Base-by-base conservation (phyloP, 2,329 filamentous ascomycete genomes). In the Diaporthe helianthi region DNA sequence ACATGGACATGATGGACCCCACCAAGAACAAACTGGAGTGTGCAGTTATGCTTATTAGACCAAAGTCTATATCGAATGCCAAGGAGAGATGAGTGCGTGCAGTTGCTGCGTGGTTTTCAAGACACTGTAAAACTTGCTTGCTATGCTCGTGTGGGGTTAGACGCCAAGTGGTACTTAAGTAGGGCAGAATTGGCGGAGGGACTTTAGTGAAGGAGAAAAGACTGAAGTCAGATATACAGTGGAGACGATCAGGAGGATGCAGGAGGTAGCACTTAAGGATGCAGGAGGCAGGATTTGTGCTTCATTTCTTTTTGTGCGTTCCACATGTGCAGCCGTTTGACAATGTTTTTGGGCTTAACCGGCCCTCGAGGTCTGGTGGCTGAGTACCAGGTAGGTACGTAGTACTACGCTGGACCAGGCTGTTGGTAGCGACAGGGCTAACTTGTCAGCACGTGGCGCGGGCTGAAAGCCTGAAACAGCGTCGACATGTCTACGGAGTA, bases 391-490 rank as follows among this genome's bases (percentile, higher is more conserved):
- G 33, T 9, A 12, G 55, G n/a, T n/a, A n/a, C n/a, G n/a, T n/a
- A 17, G n/a, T 46, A n/a, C 38, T 17, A 47, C 38, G n/a, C 41
- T 6, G 55, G 41, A 47, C 55, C 55, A 33, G 41, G 55, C 10
- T 17, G 55, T 24, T 47, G 41, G 55, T 47, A 61, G 41, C 41
- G 55, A 33, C 55, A 61, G 41, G 58, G 47, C n/a, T n/a, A n/a
- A n/a, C 41, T 61, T 17, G 58, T 61, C 58, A 22, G 58, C 58
- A 61, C 58, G 58, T 61, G 58, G 58, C 58, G 53, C 24, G 46
- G 24, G 26, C 41, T 61, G 58, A 61, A 61, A 61, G 24, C 19
- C 41, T 61, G 58, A 61, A 61, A 61, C 58, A n/a, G 58, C 58
- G 47, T 47, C 58, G 9, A 9, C 9, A 9, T 33, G 31, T 9